Evolutionary conservation across 1,284 basidiomycete genomes (phyloP), one percentile per base, ranked within the genome.

Genomic region (Boletus calvinii): DNA sequence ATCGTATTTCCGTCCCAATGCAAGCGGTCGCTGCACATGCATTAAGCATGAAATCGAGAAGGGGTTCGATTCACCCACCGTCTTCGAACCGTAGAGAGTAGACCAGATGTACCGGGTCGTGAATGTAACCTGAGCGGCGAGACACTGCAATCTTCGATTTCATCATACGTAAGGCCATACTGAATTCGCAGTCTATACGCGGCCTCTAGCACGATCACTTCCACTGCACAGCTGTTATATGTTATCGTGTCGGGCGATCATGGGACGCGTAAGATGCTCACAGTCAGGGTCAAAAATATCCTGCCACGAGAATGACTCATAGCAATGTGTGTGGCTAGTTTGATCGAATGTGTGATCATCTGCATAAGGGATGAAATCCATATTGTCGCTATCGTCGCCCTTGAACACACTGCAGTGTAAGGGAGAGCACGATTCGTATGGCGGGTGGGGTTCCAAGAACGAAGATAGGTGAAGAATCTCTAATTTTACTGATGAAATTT

Each of bases 291-390:
- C 77, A 31, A 65, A 52, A 0, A 48, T 30, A 26, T 59, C 57
- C 51, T 79, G 73, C 84, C 84, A 85, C 0, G 74, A 72, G 32
- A 80, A 69, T 6, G 65, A 61, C 10, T 62, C 66, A 62, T 84
- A 77, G 3, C 77, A 71, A n/a, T 61, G 53, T 1, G 66, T 59
- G 56, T 83, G 75, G 13, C 56, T 62, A 5, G 52, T 36, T 22
- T 65, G 66, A 49, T 79, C 57, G 57, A 85, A 86, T 0, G 42
- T 57, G 3, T 72, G 70, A 40, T 84, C 82, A 56, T 85, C 83
- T 1, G 77, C 70, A 46, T 77, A 77, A 1, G 83, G 83, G n/a
- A 84, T 64, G 61, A 84, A 86, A 1, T 72, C 72, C 72, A 85
- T 75, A 29, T 70, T 66, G 55, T 74, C 68, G 5, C 77, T 66